Evolutionary conservation across 2,329 filamentous ascomycete genomes (phyloP), one percentile per base, ranked within the genome.

Genomic region (Fusarium virguliforme): DNA sequence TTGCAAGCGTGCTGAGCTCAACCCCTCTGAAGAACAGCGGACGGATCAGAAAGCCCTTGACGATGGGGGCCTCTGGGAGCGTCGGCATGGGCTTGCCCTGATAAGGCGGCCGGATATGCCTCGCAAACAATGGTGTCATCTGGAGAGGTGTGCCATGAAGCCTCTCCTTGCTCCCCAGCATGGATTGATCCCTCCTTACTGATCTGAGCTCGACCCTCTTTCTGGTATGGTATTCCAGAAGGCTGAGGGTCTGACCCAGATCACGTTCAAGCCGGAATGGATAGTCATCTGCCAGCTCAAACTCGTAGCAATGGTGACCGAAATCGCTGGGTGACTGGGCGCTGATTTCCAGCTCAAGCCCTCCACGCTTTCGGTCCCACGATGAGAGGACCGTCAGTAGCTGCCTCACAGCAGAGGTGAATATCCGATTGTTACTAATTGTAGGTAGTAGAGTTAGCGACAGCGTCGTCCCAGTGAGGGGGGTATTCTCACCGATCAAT

Each of bases 261-360:
- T 64, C 54, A 9, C 62, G 57, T 15, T 58, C 53, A 4, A 43
- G 62, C 13, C 32, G 37, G 35, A 60, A 66, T 15, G 62, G 57
- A 30, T 63, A 65, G 18, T 59, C 37, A 9, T 62, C 35, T 15
- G 51, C 38, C 18, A 53, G n/a, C 22, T 60, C 46, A 18, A 32
- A 22, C 2, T 30, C 8, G 4, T 8, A 7, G 35, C 15, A 38
- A 22, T 22, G 32, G n/a, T 68, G 58, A 4, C 28, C 43, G 12
- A n/a, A 28, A 53, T 71, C 65, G 26, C 65, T 65, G 5, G 65
- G 60, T 12, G 68, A 71, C 4, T 43, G 46, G 4, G 68, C 65
- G 12, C 18, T 56, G 10, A 69, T 53, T 9, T 69, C 60, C 15
- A 69, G 18, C 3, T 38, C 46, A 8, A 71, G 32, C 3, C 63